A percentile compares a stretch with the other conserved stretches of the same genome.
phyloP scores from a whole-genome alignment of 306 rosid genomes.

The Pyrus communis region DNA sequence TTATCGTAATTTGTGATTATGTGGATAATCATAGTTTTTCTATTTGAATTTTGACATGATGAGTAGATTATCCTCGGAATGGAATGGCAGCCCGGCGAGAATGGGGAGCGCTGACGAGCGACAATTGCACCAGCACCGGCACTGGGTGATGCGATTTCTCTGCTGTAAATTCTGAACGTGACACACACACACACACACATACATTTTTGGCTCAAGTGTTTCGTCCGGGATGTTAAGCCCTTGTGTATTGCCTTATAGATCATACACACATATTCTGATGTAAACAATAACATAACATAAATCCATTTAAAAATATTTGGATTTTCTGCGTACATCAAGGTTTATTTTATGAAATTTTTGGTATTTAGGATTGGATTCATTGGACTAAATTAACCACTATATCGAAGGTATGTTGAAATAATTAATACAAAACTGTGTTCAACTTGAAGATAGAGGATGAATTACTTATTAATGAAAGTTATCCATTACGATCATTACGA shows the following conservation, averaged over 20 bases:
- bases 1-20: background rate
- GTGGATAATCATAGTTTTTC: background rate
- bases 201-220: background rate
- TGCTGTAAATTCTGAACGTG: slow-evolving; percentile 41
- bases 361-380: background rate
- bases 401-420: too few species aligned
- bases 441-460: too few species aligned
- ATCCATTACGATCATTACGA: background rate
- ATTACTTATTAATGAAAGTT: too few species aligned
- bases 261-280: background rate
- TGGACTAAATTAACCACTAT: too few species aligned
- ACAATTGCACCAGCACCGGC: slow-evolving; percentile 16
- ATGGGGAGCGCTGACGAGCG: slow-evolving; percentile 47
- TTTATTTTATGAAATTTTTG: background rate
- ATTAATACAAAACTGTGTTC: too few species aligned
- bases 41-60: background rate
- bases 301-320: background rate
- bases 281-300: background rate
- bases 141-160: slow-evolving; percentile 27
- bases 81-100: slow-evolving; percentile 82
- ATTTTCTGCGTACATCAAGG: too few species aligned
- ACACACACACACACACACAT: background rate
- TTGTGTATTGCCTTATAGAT: background rate
- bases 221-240: background rate
- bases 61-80: slow-evolving; percentile 55